Conservation (phyloP, 768 basidiomycete species). For the Pleurotus djamor region DNA sequence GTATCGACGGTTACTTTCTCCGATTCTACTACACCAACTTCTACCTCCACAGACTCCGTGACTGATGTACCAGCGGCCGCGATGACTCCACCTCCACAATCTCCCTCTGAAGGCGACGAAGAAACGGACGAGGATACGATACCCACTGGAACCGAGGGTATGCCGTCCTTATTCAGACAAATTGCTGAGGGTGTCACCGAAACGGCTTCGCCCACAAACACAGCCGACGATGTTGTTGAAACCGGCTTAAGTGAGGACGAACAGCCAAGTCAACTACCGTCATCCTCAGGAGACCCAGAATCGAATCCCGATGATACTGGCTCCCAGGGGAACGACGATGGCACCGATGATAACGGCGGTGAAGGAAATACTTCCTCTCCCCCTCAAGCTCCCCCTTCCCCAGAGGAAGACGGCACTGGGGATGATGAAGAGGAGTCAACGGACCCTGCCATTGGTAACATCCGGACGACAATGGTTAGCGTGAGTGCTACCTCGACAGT, state of each 20-base stretch:
- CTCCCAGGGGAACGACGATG: background rate
- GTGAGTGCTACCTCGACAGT: constrained; percentile 3
- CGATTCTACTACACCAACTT: background rate
- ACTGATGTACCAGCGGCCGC: background rate
- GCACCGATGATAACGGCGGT: background rate
- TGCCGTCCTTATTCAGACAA: background rate
- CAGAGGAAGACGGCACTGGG: background rate
- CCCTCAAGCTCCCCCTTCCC: background rate
- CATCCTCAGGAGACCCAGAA: too few species aligned
- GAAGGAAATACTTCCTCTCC: too few species aligned
- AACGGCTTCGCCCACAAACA: background rate
- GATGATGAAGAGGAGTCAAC: background rate
- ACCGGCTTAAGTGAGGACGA: background rate
- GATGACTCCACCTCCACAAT: background rate
- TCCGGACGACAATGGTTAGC: background rate
- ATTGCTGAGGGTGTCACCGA: background rate
- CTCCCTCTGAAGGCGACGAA: background rate
- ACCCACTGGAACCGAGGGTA: background rate
- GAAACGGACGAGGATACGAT: too few species aligned
- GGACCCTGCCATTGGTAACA: background rate
- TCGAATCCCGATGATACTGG: too few species aligned
- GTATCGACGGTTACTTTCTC: background rate
- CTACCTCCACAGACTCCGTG: background rate
- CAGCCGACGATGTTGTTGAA: background rate
- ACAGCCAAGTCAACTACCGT: background rate